Conservation (phyloP, 108 stramenopile genomes). For the Nitzschia sp. region DNA sequence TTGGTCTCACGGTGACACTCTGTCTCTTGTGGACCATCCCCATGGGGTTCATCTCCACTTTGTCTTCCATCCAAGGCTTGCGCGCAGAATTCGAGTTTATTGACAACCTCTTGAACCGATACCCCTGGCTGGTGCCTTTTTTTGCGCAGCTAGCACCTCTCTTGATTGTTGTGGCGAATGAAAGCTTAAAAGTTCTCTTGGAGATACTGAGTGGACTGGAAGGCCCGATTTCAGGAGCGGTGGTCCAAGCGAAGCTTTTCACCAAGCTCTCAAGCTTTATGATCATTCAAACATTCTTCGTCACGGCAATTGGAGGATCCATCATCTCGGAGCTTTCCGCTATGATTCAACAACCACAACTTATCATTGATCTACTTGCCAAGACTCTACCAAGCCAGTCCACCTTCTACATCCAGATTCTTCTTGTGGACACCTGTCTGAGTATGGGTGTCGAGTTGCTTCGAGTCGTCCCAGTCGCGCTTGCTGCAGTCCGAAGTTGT, state of each 20-base stretch:
- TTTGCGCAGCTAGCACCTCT: conserved; percentile 58
- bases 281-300: conserved; percentile 78
- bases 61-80: conserved; percentile 51
- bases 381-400: conserved; percentile 51
- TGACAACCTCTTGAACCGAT: conserved; percentile 29
- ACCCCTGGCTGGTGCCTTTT: conserved; percentile 40
- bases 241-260: conserved; percentile 60
- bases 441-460: conserved; percentile 54
- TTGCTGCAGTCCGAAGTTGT: conserved; percentile 35
- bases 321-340: conserved; percentile 35
- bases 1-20: conserved; percentile 36
- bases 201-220: conserved; percentile 44
- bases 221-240: conserved; percentile 50
- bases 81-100: conserved; percentile 40
- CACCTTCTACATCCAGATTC: conserved; percentile 58
- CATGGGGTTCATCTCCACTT: conserved; percentile 48
- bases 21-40: conserved; percentile 74
- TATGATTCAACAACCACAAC: conserved; percentile 37
- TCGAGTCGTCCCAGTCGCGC: conserved; percentile 42
- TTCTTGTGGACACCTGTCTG: conserved; percentile 54
- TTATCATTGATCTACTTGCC: conserved; percentile 45
- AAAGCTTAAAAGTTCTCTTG: conserved; percentile 33
- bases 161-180: conserved; percentile 41
- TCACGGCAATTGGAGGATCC: conserved; percentile 59
- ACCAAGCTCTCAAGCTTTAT: conserved; percentile 58